Percentiles rank a stretch among this genome's conserved stretches.
These are phyloP conservation scores for Pseudonitzschia pungens DNA, from an alignment of 108 stramenopile species.

Conservation along the genomic window DNA sequence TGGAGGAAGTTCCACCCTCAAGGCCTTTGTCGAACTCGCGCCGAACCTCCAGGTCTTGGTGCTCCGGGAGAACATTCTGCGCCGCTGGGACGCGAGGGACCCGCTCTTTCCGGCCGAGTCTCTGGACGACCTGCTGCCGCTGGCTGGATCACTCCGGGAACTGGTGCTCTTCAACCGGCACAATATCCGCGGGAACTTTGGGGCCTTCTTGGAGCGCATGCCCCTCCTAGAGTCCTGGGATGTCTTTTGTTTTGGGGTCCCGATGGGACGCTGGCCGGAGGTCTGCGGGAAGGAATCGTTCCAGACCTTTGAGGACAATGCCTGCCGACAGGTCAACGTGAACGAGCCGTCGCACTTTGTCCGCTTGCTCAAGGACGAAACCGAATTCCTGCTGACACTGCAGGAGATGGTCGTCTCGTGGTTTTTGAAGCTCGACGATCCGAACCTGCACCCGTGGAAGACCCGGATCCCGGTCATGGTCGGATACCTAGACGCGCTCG, in stretches of 20 bases:
- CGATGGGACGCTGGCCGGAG: not conserved
- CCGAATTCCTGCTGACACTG: constrained; percentile 1
- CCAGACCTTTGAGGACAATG: constrained; percentile 6
- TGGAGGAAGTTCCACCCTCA: constrained; percentile 2
- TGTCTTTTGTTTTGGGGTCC: not conserved
- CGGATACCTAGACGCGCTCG: constrained; percentile 4
- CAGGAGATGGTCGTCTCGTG: not conserved
- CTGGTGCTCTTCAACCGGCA: constrained; percentile 7
- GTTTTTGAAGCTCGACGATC: constrained; percentile 1
- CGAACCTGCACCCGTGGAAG: constrained; percentile 5
- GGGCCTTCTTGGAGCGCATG: not conserved
- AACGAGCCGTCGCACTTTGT: constrained; percentile 1
- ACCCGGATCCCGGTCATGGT: not conserved
- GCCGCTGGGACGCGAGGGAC: not conserved
- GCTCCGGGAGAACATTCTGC: not conserved
- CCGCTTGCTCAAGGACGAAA: not conserved
- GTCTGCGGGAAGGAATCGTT: not conserved
- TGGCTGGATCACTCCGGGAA: not conserved
- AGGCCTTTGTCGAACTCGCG: constrained; percentile 1
- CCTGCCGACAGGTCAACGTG: not conserved
- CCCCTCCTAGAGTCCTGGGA: constrained; percentile 9
- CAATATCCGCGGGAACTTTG: not conserved
- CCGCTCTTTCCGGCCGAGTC: not conserved
- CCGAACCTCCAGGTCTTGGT: not conserved
- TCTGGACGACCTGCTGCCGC: not conserved